Evolutionary conservation across 441 rosid species (phyloP).

Genomic region (Adansonia gregorii): DNA sequence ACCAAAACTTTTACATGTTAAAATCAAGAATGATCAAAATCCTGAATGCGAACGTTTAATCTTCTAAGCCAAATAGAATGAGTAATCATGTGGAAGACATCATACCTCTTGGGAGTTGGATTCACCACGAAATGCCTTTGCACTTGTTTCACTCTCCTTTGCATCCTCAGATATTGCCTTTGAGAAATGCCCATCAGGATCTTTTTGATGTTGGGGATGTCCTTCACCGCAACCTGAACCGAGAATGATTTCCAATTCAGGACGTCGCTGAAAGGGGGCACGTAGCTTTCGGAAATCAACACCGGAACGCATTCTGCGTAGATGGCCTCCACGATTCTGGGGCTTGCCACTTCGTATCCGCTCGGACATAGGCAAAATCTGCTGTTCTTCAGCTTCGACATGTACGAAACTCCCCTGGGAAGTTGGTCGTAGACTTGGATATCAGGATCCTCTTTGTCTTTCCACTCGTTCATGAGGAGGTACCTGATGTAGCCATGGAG

Average conservation of each 20-base stretch:
- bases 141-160: conserved; percentile 39
- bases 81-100: conserved; percentile 41
- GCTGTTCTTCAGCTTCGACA: conserved; percentile 36
- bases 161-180: conserved; percentile 39
- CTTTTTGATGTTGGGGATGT: conserved; percentile 37
- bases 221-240: conserved; percentile 33
- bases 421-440: conserved; percentile 36
- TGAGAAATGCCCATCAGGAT: conserved; percentile 37
- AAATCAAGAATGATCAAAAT: neutral
- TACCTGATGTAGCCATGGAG: conserved; percentile 41
- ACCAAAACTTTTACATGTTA: too few species aligned
- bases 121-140: conserved; percentile 44
- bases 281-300: conserved; percentile 38
- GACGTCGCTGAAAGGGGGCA: conserved; percentile 45
- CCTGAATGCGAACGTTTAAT: conserved; percentile 32
- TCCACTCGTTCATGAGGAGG: conserved; percentile 36
- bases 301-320: conserved; percentile 47
- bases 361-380: conserved; percentile 48
- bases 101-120: conserved; percentile 37
- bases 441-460: conserved; percentile 31
- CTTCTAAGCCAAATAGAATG: conserved; percentile 50
- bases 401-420: conserved; percentile 33
- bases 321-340: conserved; percentile 44
- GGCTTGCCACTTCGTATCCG: conserved; percentile 47
- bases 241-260: conserved; percentile 39